Base-by-base conservation (phyloP, 345 rosid species). In the Citrus reticulata region DNA sequence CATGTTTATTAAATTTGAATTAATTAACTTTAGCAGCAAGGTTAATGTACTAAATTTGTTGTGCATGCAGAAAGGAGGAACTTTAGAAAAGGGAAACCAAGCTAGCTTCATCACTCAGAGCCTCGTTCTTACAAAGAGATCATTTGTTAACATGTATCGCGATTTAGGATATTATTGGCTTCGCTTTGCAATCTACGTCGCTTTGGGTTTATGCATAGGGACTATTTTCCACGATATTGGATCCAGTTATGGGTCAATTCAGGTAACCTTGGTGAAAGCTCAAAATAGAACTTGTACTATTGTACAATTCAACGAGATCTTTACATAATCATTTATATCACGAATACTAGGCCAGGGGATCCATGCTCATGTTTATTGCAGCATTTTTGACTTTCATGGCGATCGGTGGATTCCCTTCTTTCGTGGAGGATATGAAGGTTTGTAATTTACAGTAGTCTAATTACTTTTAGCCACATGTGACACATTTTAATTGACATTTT, bases 111-210 rank as follows among this genome's bases (percentile, higher is more conserved):
- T 85, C 4, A 85, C 79, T 9, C 90, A 87, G 37, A 60, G 86
- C 68, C 7, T 79, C 19, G 84, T 83, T 46, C 88, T 85, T 40
- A 85, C 86, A 0, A 77, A 62, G 65, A 83, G 93, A 81, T 91
- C 93, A 0, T 88, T 82, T 1, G 80, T 87, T 59, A 88, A 91
- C 85, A 91, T 91, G 93, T 87, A 83, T 17, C 90, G 95, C 1
- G 91, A 89, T 62, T 71, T 89, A 70, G 93, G 91, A 29, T 91
- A 89, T 67, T 91, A 89, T 49, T 89, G 91, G 95, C 88, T 89
- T 76, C 90, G 91, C 59, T 83, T 89, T 54, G 90, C 80, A 13
- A 81, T 88, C 77, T 87, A 91, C 25, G 62, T 89, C 27, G 89
- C 88, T 1, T 66, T 88, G 57, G 79, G 89, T 55, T 70, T 91